These are phyloP conservation scores for Lachnellula arida DNA, from an alignment of 2,329 filamentous ascomycete species.

Conservation along the genomic window DNA sequence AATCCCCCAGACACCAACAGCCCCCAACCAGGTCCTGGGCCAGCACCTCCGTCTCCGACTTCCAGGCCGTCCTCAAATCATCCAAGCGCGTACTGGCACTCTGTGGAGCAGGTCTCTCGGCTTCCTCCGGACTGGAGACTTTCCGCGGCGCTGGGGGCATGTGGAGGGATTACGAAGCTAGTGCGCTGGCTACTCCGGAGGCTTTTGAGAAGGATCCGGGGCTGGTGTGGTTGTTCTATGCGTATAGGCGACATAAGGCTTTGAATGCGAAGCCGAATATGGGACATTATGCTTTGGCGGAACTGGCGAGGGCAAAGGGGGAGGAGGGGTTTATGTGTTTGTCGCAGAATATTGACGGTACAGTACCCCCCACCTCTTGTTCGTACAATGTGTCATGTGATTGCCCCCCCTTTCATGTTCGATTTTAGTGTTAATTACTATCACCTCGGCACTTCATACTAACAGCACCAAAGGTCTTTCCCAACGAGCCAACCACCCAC, in stretches of 20 bases:
- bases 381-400: conserved; percentile 1
- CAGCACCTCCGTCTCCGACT: conserved; percentile 19
- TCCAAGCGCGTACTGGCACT: conserved; percentile 25
- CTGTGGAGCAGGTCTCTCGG: conserved; percentile 54
- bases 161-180: conserved; percentile 77
- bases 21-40: background rate
- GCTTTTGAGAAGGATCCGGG: conserved; percentile 71
- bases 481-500: conserved; percentile 66
- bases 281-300: conserved; percentile 74
- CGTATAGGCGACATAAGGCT: conserved; percentile 75
- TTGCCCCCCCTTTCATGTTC: background rate
- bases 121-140: conserved; percentile 62
- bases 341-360: conserved; percentile 82
- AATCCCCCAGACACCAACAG: background rate
- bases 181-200: conserved; percentile 67
- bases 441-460: background rate
- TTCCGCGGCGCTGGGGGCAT: conserved; percentile 82
- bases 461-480: conserved; percentile 42
- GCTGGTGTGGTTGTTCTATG: conserved; percentile 90
- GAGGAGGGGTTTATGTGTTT: conserved; percentile 64
- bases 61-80: conserved; percentile 17
- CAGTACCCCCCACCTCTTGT: conserved; percentile 1
- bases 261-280: conserved; percentile 69
- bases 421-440: background rate
- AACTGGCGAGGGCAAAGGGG: conserved; percentile 58